phyloP scores from a whole-genome alignment of 306 rosid species.

The Potentilla sterilis region DNA sequence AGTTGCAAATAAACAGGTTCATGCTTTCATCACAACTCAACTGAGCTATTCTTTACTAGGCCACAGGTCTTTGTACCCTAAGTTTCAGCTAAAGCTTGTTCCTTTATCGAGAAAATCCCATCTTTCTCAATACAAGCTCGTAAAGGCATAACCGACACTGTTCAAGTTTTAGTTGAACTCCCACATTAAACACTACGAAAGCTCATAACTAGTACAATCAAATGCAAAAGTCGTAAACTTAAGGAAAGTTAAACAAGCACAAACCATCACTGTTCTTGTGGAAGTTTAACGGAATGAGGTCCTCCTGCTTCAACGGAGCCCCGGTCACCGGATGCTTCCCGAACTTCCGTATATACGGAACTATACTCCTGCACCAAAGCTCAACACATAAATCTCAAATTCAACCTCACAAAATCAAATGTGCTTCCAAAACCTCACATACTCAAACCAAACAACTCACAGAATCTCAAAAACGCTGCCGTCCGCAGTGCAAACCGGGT shows the following conservation, averaged over 20 bases:
- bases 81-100: not conserved
- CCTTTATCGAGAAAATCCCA: not conserved
- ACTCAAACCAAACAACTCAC: slow-evolving; percentile 32
- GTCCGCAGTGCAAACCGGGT: slow-evolving; percentile 84
- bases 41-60: not conserved
- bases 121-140: not conserved
- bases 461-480: slow-evolving; percentile 73
- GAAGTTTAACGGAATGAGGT: slow-evolving; percentile 75
- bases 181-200: not conserved
- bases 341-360: slow-evolving; percentile 72
- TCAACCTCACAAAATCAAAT: not conserved
- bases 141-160: not conserved
- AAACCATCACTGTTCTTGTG: slow-evolving; percentile 92
- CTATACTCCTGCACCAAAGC: slow-evolving; percentile 59
- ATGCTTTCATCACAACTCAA: not conserved
- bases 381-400: not conserved
- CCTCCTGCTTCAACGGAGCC: slow-evolving; percentile 62
- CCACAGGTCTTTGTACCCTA: not conserved
- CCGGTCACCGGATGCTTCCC: slow-evolving; percentile 93
- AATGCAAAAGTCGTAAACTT: not conserved
- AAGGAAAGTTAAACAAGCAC: slow-evolving; percentile 1
- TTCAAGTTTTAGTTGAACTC: not conserved
- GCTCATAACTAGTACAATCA: not conserved
- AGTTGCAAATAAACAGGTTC: not conserved
- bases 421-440: not conserved